phyloP scores from a whole-genome alignment of 2,329 filamentous ascomycete species.

The Basipetospora sp. region DNA sequence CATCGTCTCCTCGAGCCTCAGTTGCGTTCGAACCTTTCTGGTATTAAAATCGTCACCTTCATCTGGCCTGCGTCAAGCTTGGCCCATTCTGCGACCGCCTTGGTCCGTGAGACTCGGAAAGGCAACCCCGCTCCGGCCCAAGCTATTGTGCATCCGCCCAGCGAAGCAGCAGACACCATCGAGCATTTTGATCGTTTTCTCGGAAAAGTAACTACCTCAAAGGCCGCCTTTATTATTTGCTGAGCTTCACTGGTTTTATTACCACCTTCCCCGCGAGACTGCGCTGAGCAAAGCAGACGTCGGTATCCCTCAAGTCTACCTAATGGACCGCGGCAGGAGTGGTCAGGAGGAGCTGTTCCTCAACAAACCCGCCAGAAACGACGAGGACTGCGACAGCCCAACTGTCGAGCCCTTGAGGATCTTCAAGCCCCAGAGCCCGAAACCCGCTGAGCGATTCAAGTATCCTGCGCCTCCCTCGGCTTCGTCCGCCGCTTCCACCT shows the following conservation, averaged over 20 bases:
- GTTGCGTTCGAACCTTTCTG: no score
- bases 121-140: constrained; percentile 3
- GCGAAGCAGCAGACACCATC: not conserved
- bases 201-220: not conserved
- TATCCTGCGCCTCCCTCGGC: constrained; percentile 34
- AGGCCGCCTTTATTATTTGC: not conserved
- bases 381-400: constrained; percentile 50
- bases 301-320: not conserved
- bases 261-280: no score
- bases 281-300: no score
- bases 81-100: constrained; percentile 6
- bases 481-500: constrained; percentile 21
- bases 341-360: constrained; percentile 73
- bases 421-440: constrained; percentile 59
- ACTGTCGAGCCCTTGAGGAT: constrained; percentile 75
- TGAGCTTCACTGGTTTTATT: no score
- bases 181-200: no score
- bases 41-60: no score
- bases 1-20: no score
- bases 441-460: constrained; percentile 35
- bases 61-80: not conserved
- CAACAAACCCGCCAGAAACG: constrained; percentile 33
- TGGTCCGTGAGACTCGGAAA: not conserved
- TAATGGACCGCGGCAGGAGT: constrained; percentile 43
- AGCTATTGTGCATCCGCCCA: not conserved